Percentiles rank a stretch among this genome's conserved stretches.
These are phyloP conservation scores for Sclerotinia sclerotiorum DNA, from an alignment of 2,329 filamentous ascomycete genomes.

Conservation along the genomic window DNA sequence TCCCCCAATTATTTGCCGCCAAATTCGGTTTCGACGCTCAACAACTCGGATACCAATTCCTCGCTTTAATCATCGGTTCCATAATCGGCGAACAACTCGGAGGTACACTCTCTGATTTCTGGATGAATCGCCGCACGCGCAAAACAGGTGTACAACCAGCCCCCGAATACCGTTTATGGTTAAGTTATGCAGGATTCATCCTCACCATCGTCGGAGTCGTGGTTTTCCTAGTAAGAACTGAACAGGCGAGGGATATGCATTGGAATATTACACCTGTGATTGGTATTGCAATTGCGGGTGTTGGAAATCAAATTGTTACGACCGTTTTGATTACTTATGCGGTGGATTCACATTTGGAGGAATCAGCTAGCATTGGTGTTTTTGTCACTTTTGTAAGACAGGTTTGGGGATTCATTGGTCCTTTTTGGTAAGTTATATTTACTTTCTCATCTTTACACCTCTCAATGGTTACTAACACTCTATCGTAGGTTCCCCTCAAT, in stretches of 20 bases:
- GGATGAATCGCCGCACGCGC: conserved; percentile 48
- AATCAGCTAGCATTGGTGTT: conserved; percentile 55
- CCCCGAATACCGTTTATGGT: conserved; percentile 57
- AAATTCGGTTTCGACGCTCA: conserved; percentile 58
- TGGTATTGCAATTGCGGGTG: conserved; percentile 51
- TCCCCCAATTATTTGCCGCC: conserved; percentile 56
- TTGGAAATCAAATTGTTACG: conserved; percentile 60
- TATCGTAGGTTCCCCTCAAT: conserved; percentile 42
- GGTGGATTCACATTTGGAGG: conserved; percentile 55
- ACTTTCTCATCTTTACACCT: no score
- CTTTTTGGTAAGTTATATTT: conserved; percentile 17
- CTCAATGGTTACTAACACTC: neutral
- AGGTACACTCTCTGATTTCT: conserved; percentile 53
- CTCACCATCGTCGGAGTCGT: conserved; percentile 53
- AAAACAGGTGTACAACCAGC: conserved; percentile 38
- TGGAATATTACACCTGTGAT: conserved; percentile 60
- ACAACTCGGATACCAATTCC: conserved; percentile 58
- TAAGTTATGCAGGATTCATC: conserved; percentile 53
- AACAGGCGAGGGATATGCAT: conserved; percentile 44
- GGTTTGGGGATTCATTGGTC: conserved; percentile 49
- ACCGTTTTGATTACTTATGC: conserved; percentile 43
- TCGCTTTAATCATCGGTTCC: conserved; percentile 56
- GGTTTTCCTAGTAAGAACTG: conserved; percentile 53
- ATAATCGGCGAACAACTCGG: conserved; percentile 60
- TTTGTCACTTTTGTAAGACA: conserved; percentile 58